Evolutionary conservation across 1,139 yeast genomes (phyloP), one percentile per base, ranked within the genome.

Genomic region (Suhomyces atakaporum): DNA sequence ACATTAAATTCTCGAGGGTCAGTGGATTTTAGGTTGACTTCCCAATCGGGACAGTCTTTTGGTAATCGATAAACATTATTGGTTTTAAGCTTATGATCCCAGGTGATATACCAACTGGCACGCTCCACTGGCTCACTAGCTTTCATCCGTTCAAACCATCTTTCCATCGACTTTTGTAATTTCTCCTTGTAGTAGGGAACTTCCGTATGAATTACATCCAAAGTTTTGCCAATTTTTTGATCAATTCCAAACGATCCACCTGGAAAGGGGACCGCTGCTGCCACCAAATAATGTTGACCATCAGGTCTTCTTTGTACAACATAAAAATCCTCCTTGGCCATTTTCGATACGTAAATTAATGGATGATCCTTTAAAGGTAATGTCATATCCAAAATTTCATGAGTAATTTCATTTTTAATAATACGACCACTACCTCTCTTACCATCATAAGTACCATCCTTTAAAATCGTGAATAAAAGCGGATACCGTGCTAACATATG

Each of bases 211-310:
- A 84, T 81, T 7, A 69, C 63, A 56, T 83, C 87, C 30, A 83
- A 57, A 38, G 73, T 74, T 49, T 69, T 71, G 15, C 89, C 90
- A 29, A 83, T 50, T 47, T 81, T 82, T 31, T 70, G 53, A 46
- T 66, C 58, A 39, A 81, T 77, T 31, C 83, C 82, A 58, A 82
- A 83, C 1, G 82, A 77, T 4, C 89, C 89, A 22, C 89, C 90
- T 2, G 89, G 88, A 58, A 82, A 82, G 6, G 89, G 87, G 22
- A 83, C 89, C 0, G 84, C 86, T 3, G 85, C 88, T 1, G 86
- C 90, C 27, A 74, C 76, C 40, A 83, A 63, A 54, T 83, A 80
- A 54, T 82, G 88, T 30, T 56, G 51, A 1, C 79, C 85, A 51
- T 81, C 58, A 10, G 78, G 74, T 42, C 66, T 66, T 46, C 76